A percentile compares a stretch with the other conserved stretches of the same genome.
Conservation (phyloP, 2,329 filamentous ascomycete genomes). For the Lithohypha guttulata region DNA sequence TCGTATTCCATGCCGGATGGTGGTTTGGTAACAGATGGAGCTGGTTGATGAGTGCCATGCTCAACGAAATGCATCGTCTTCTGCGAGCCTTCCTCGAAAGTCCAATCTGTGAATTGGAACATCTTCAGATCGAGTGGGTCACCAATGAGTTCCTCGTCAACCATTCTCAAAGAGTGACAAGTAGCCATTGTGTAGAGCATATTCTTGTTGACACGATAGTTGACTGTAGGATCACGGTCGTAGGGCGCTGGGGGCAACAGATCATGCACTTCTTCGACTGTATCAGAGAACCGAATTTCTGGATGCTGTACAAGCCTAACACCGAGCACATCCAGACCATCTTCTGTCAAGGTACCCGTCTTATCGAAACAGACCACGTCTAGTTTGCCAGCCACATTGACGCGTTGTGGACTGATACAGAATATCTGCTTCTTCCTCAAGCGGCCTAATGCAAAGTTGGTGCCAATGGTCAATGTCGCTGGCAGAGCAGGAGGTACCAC, state of each 20-base stretch:
- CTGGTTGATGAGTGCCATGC: slow-evolving; percentile 59
- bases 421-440: slow-evolving; percentile 87
- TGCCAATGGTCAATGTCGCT: slow-evolving; percentile 90
- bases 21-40: slow-evolving; percentile 77
- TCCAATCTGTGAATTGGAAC: slow-evolving; percentile 94
- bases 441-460: slow-evolving; percentile 80
- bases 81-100: slow-evolving; percentile 77
- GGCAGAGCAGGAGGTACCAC: slow-evolving; percentile 91
- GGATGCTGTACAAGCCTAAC: slow-evolving; percentile 63
- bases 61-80: slow-evolving; percentile 55
- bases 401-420: slow-evolving; percentile 92
- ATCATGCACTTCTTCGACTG: slow-evolving; percentile 55
- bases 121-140: slow-evolving; percentile 95
- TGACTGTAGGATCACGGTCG: slow-evolving; percentile 48
- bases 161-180: slow-evolving; percentile 78
- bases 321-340: slow-evolving; percentile 86
- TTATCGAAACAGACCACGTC: slow-evolving; percentile 98
- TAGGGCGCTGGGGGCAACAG: slow-evolving; percentile 46
- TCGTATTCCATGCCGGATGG: slow-evolving; percentile 53
- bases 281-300: slow-evolving; percentile 54
- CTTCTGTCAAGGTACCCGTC: slow-evolving; percentile 94
- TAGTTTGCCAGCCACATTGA: slow-evolving; percentile 91
- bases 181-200: slow-evolving; percentile 93
- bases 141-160: slow-evolving; percentile 81
- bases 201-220: slow-evolving; percentile 54